Base-by-base conservation (phyloP, 2,329 filamentous ascomycete genomes). In the Diaporthe aspalathi region DNA sequence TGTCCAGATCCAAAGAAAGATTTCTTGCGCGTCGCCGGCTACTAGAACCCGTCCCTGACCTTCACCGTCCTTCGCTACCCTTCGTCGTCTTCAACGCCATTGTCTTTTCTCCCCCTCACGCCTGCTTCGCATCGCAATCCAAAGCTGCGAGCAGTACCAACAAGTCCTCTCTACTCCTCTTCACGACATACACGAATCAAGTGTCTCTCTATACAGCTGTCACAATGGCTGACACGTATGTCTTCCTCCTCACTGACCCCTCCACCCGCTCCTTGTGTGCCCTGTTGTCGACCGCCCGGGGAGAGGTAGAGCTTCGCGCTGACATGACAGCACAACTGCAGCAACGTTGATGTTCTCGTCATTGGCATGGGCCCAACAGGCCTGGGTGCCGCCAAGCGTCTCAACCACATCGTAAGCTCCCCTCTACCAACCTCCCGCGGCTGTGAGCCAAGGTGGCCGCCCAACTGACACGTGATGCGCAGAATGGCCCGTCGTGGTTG, bases 321-420 rank as follows among this genome's bases (percentile, higher is more conserved):
- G n/a, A 43, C 73, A n/a, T 76, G 62, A 76, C 73, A 29, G 5
- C 56, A 62, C 8, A 40, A 54, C 22, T 71, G 17, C 83, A 97
- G 94, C 83, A 92, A 94, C 80, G 94, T 98, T 82, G 96, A 99
- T 85, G 93, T 99, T 77, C 94, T 99, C 81, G 91, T 99, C 84
- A 98, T 98, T 86, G 96, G 96, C 81, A 95, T 95, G 85, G 96
- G 96, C 81, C 96, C 96, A 78, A 98, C 96, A 80, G 96, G 96
- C 85, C 90, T 98, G 78, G 96, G 96, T 88, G 96, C 96, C 82
- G 96, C 96, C 78, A 99, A 99, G 89, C 94, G 96, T 82, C 90
- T 99, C 76, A 93, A 98, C 84, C 96, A 99, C 85, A 91, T 98
- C 80, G 96, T 98, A 88, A 77, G 92, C 81, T 74, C 76, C 76